Evolutionary conservation across 768 basidiomycete genomes (phyloP).

Genomic region (Neoboletus brunneissimus): DNA sequence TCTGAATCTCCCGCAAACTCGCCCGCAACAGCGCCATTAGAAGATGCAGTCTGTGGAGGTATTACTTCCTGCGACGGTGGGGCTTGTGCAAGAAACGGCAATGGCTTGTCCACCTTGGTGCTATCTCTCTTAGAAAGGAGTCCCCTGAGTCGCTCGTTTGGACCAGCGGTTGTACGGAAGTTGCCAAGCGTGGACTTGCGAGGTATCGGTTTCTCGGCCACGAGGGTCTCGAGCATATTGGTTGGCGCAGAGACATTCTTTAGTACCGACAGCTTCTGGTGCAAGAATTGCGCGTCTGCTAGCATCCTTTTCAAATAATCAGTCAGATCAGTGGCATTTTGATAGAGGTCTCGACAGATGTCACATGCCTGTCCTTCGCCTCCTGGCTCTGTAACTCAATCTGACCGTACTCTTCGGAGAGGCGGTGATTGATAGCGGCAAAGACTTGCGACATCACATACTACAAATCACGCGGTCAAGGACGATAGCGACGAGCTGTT

Average conservation of each 20-base stretch:
- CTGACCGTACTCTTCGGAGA: slow-evolving; percentile 81
- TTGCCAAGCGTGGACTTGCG: slow-evolving; percentile 32
- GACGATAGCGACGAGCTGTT: slow-evolving; percentile 8
- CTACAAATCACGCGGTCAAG: slow-evolving; percentile 39
- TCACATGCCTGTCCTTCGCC: slow-evolving; percentile 75
- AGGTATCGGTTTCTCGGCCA: slow-evolving; percentile 72
- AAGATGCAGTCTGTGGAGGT: slow-evolving; percentile 13
- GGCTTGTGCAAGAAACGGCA: slow-evolving; percentile 26
- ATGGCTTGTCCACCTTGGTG: slow-evolving; percentile 27
- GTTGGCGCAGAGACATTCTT: slow-evolving; percentile 72
- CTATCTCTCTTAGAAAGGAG: slow-evolving; percentile 33
- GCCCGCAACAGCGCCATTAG: slow-evolving; percentile 12
- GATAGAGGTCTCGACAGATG: slow-evolving; percentile 3
- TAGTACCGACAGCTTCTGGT: slow-evolving; percentile 70
- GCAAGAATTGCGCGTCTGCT: slow-evolving; percentile 73
- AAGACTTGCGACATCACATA: slow-evolving; percentile 95
- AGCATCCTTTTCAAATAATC: slow-evolving; percentile 55
- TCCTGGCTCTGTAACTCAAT: slow-evolving; percentile 81
- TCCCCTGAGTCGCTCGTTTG: slow-evolving; percentile 40
- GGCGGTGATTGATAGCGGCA: slow-evolving; percentile 85
- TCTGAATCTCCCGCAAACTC: slow-evolving; percentile 16
- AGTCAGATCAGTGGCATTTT: slow-evolving; percentile 12
- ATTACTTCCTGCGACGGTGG: background rate
- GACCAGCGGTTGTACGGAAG: slow-evolving; percentile 19
- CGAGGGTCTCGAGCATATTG: slow-evolving; percentile 80